Percentiles rank a stretch among this genome's conserved stretches.
Conservation (phyloP, 1,139 yeast species). For the Kodamaea derodonti region DNA sequence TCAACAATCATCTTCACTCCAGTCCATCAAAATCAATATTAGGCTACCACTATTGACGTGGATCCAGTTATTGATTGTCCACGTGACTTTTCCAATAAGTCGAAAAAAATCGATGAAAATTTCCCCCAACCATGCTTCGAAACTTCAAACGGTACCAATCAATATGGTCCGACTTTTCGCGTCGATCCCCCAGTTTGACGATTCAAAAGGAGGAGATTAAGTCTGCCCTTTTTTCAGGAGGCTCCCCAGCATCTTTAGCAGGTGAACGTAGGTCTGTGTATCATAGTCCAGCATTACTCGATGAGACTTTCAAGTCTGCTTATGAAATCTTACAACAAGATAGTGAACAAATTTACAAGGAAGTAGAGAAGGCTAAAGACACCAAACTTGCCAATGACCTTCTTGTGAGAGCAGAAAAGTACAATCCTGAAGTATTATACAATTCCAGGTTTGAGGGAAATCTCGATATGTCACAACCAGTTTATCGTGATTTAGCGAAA, state of each 20-base stretch:
- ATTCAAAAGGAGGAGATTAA: conserved; percentile 27
- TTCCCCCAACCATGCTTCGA: conserved; percentile 7
- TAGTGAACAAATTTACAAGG: conserved; percentile 19
- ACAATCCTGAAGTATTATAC: conserved; percentile 81
- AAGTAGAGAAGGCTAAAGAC: conserved; percentile 14
- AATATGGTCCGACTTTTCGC: conserved; percentile 47
- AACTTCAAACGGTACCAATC: conserved; percentile 10
- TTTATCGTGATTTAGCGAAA: conserved; percentile 66
- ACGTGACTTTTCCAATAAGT: too few relatives aligned
- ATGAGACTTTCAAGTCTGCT: conserved; percentile 70
- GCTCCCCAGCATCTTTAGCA: conserved; percentile 25
- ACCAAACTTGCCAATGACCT: conserved; percentile 17
- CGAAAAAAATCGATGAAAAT: too few relatives aligned
- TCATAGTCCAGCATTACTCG: conserved; percentile 63
- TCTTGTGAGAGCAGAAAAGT: conserved; percentile 49
- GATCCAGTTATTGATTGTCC: too few relatives aligned
- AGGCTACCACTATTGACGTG: too few relatives aligned
- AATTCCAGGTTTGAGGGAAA: conserved; percentile 49
- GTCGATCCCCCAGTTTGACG: conserved; percentile 38
- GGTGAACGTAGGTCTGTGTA: conserved; percentile 33
- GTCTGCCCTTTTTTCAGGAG: conserved; percentile 33
- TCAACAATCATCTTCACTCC: too few relatives aligned
- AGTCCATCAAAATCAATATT: too few relatives aligned
- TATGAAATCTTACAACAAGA: conserved; percentile 56
- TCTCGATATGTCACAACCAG: conserved; percentile 71